Evolutionary conservation across 2,329 filamentous ascomycete genomes (phyloP).

Genomic region (Cephalotrichum gorgonifer): DNA sequence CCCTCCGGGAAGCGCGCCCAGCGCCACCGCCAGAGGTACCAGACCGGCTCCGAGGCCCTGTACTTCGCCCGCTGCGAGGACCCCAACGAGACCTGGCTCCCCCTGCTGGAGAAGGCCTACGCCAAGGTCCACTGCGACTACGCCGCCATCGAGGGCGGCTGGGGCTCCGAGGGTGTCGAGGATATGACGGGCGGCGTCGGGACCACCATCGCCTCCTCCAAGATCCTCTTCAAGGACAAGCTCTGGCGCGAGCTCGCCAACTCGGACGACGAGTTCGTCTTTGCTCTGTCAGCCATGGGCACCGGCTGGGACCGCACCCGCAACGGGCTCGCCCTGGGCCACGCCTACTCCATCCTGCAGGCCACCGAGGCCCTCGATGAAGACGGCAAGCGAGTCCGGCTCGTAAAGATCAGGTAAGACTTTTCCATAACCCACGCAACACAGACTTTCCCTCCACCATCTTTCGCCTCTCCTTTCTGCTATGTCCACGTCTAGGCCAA

Average conservation of each 20-base stretch:
- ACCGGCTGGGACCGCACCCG: conserved; percentile 16
- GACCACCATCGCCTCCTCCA: conserved; percentile 41
- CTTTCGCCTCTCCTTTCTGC: neutral
- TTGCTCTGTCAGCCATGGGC: conserved; percentile 28
- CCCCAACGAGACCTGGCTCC: conserved; percentile 71
- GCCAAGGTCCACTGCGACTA: conserved; percentile 77
- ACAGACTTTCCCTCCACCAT: neutral
- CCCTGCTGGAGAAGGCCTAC: conserved; percentile 69
- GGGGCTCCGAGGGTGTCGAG: conserved; percentile 49
- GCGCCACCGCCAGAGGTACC: conserved; percentile 49
- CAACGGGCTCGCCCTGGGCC: conserved; percentile 31
- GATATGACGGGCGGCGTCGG: conserved; percentile 47
- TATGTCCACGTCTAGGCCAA: neutral
- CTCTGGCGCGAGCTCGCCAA: conserved; percentile 62
- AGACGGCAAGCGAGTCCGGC: conserved; percentile 24
- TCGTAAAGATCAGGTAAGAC: conserved; percentile 35
- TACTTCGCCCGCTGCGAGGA: conserved; percentile 66
- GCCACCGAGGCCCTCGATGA: conserved; percentile 32
- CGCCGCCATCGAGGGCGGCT: conserved; percentile 63
- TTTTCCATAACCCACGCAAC: no score
- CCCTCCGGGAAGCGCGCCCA: conserved; percentile 41
- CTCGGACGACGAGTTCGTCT: conserved; percentile 58
- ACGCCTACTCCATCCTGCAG: conserved; percentile 41
- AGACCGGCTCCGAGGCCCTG: conserved; percentile 59
- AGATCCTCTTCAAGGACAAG: conserved; percentile 54